Conservation (phyloP, 345 rosid genomes). For the Camelina hispida region DNA sequence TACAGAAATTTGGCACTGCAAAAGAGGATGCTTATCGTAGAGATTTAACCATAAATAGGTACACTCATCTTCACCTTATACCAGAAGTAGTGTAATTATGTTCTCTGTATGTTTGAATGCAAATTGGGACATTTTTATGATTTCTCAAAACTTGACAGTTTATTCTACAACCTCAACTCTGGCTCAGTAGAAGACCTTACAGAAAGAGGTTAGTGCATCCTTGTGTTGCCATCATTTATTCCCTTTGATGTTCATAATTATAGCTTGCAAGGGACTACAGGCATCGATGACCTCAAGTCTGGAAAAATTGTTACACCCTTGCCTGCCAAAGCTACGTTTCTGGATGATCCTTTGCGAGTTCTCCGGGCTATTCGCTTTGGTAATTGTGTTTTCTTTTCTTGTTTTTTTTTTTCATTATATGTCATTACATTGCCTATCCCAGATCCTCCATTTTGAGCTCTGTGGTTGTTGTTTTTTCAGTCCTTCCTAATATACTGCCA, state of each 20-base stretch:
- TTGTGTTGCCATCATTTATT: conserved; percentile 19
- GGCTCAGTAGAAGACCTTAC: conserved; percentile 82
- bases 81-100: conserved; percentile 11
- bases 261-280: conserved; percentile 44
- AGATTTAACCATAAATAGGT: conserved; percentile 96
- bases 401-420: neutral
- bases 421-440: neutral
- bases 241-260: conserved; percentile 11
- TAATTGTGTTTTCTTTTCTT: conserved; percentile 39
- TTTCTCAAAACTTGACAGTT: conserved; percentile 53
- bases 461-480: conserved; percentile 2
- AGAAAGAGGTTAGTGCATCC: conserved; percentile 65
- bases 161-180: conserved; percentile 89
- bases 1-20: conserved; percentile 92
- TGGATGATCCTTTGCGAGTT: conserved; percentile 96
- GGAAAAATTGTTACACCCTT: conserved; percentile 92
- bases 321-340: conserved; percentile 82
- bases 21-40: conserved; percentile 93
- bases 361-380: conserved; percentile 99
- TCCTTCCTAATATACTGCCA: conserved; percentile 36
- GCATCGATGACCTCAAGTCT: conserved; percentile 75
- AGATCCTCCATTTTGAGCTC: conserved; percentile 18
- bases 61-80: conserved; percentile 12
- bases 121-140: conserved; percentile 22
- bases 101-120: neutral